Evolutionary conservation across 2,329 filamentous ascomycete genomes (phyloP).

Genomic region (Annulohypoxylon truncatum): DNA sequence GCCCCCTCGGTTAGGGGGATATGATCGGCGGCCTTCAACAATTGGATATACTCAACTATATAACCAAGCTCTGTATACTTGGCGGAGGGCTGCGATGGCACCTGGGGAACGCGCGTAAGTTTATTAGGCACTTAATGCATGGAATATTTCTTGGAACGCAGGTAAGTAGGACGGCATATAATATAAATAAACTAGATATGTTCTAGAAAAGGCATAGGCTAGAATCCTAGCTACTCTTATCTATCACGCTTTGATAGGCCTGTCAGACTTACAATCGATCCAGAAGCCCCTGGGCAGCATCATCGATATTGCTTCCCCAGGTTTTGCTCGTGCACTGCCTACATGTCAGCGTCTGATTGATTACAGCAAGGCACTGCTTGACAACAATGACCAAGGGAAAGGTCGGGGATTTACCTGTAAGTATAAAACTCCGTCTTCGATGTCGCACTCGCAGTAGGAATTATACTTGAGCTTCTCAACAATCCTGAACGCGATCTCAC

Average conservation of each 20-base stretch:
- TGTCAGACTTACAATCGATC: slow-evolving; percentile 42
- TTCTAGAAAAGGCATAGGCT: not conserved
- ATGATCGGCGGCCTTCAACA: not conserved
- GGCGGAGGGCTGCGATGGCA: not conserved
- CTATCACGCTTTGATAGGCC: not conserved
- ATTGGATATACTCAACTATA: not conserved
- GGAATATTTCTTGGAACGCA: not conserved
- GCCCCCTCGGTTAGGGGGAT: not conserved
- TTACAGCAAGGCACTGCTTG: not conserved
- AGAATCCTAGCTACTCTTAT: not conserved
- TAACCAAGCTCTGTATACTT: not conserved
- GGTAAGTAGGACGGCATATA: not conserved
- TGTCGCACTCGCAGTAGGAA: slow-evolving; percentile 58
- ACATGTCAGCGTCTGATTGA: not conserved
- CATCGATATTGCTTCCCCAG: slow-evolving; percentile 41
- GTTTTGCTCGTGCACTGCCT: slow-evolving; percentile 41
- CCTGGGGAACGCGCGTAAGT: not conserved
- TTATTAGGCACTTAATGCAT: too few relatives aligned
- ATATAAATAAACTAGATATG: not conserved
- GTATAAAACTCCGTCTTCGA: slow-evolving; percentile 63
- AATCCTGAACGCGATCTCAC: slow-evolving; percentile 58
- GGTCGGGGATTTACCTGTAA: slow-evolving; percentile 56
- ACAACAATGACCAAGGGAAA: not conserved
- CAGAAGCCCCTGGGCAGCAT: slow-evolving; percentile 42
- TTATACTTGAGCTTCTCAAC: slow-evolving; percentile 58